A percentile compares a stretch with the other conserved stretches of the same genome.
These are phyloP conservation scores for Aureoboletus auriporus DNA, from an alignment of 768 basidiomycete species.

Conservation along the genomic window DNA sequence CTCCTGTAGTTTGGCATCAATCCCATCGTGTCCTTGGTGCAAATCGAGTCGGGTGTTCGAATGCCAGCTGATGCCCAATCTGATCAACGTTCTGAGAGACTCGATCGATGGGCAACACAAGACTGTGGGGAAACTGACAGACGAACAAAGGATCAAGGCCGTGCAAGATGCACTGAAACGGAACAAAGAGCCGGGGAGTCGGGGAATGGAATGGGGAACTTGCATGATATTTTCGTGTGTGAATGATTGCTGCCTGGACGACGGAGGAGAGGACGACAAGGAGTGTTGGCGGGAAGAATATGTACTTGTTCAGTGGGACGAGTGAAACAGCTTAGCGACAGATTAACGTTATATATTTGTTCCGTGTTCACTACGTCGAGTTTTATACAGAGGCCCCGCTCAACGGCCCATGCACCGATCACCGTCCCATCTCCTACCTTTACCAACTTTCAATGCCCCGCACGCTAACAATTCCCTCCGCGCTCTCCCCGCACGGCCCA, in stretches of 20 bases:
- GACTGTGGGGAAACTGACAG: slow-evolving; percentile 41
- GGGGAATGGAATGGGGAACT: slow-evolving; percentile 94
- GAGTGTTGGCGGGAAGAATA: slow-evolving; percentile 69
- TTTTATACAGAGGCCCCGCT: slow-evolving; percentile 17
- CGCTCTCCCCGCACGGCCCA: slow-evolving; percentile 7
- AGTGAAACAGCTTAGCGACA: slow-evolving; percentile 28
- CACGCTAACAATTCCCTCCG: slow-evolving; percentile 19
- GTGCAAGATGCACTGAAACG: slow-evolving; percentile 55
- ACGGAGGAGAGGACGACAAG: slow-evolving; percentile 35
- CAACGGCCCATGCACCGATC: slow-evolving; percentile 24
- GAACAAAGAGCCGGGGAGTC: slow-evolving; percentile 38
- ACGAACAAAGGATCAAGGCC: slow-evolving; percentile 65
- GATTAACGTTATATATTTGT: slow-evolving; percentile 24
- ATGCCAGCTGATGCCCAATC: slow-evolving; percentile 91
- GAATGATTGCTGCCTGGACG: slow-evolving; percentile 64
- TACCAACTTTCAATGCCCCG: slow-evolving; percentile 22
- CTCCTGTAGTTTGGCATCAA: slow-evolving; percentile 48
- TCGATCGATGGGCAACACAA: slow-evolving; percentile 17
- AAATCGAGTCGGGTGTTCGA: slow-evolving; percentile 73
- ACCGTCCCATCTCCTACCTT: slow-evolving; percentile 10
- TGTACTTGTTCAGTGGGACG: slow-evolving; percentile 76
- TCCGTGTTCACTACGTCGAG: slow-evolving; percentile 8
- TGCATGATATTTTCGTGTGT: slow-evolving; percentile 86
- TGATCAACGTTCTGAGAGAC: slow-evolving; percentile 71
- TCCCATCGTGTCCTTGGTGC: slow-evolving; percentile 70